Base-by-base conservation (phyloP, 148 eudicot genomes). In the Silene uniflora region DNA sequence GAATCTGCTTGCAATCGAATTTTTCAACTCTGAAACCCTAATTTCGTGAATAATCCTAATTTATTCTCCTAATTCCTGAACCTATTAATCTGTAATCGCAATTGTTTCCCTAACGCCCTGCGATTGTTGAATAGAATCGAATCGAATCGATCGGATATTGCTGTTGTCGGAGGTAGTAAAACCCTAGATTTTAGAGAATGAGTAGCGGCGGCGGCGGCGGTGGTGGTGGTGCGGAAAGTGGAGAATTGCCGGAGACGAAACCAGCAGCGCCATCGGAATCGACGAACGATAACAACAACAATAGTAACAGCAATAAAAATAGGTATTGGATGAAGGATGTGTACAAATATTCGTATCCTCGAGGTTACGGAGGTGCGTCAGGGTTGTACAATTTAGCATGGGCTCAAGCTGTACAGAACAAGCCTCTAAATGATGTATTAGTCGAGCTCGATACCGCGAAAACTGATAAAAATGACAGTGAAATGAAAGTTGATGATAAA, bases 331-430 rank as follows among this genome's bases (percentile, higher is more conserved):
- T 91, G 95, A 80, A 72, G 32, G 97, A 92, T 84, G 75, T 91
- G 76, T 88, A 87, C 72, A 92, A 92, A 72, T 92, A 90, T 76
- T 89, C 84, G 59, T 78, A 86, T 46, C 85, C 96, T 0, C 82
- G 82, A 27, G 82, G 86, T 29, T 88, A 88, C 24, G 81, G 77
- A 3, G 80, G 81, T 4, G 83, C 90, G 5, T 78, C 90, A 0
- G 96, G 93, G 17, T 75, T 95, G 77, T 86, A 92, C 77, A 90
- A 88, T 74, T 56, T 95, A 39, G 98, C 98, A 7, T 95, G 98
- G 98, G 98, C 98, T 10, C 96, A 89, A 80, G 99, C 96, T 1
- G 99, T 95, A n/a, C 93, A 90, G 81, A 92, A 95, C 74, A 95
- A 95, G 82, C 96, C 99, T 0, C 73, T 95, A 6, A 86, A 87